phyloP scores from a whole-genome alignment of 169 alveolate species.

The Amoebophrya sp. region DNA sequence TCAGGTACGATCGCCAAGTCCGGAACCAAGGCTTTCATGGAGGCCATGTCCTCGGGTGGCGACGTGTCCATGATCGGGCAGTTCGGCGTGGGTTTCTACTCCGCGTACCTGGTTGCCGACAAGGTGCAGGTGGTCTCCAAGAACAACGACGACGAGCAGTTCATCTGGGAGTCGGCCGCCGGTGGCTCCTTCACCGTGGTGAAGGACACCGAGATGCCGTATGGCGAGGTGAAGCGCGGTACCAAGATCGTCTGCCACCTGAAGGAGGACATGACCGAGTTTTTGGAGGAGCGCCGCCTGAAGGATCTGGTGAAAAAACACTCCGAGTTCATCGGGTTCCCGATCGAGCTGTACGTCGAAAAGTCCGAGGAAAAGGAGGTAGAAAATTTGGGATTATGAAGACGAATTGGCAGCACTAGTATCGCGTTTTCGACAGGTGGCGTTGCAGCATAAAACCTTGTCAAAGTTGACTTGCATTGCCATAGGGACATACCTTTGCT shows the following conservation, averaged over 20 bases:
- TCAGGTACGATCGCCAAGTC: slow-evolving; percentile 89
- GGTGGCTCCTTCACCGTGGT: slow-evolving; percentile 96
- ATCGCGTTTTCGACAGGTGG: not conserved
- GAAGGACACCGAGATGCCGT: slow-evolving; percentile 55
- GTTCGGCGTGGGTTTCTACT: slow-evolving; percentile 90
- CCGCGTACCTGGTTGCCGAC: slow-evolving; percentile 75
- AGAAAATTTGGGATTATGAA: not conserved
- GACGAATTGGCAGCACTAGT: not conserved
- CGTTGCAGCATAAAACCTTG: not conserved
- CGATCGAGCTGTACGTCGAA: slow-evolving; percentile 91
- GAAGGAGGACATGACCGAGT: slow-evolving; percentile 91
- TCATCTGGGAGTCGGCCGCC: slow-evolving; percentile 97
- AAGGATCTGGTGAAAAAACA: slow-evolving; percentile 98
- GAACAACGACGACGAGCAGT: slow-evolving; percentile 87
- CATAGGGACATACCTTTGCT: not conserved
- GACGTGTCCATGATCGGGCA: slow-evolving; percentile 97
- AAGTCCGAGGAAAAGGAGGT: slow-evolving; percentile 54
- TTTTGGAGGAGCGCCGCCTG: slow-evolving; percentile 91
- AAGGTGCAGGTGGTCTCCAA: slow-evolving; percentile 90
- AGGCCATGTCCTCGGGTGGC: slow-evolving; percentile 92
- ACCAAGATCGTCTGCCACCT: slow-evolving; percentile 85
- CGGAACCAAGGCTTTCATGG: slow-evolving; percentile 99
- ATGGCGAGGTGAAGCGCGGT: slow-evolving; percentile 80
- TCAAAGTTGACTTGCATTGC: not conserved
- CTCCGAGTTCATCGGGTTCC: slow-evolving; percentile 98